Percentiles rank a stretch among this genome's conserved stretches.
These are phyloP conservation scores for Clitopilus passeckerianus DNA, from an alignment of 768 basidiomycete genomes.

Conservation along the genomic window DNA sequence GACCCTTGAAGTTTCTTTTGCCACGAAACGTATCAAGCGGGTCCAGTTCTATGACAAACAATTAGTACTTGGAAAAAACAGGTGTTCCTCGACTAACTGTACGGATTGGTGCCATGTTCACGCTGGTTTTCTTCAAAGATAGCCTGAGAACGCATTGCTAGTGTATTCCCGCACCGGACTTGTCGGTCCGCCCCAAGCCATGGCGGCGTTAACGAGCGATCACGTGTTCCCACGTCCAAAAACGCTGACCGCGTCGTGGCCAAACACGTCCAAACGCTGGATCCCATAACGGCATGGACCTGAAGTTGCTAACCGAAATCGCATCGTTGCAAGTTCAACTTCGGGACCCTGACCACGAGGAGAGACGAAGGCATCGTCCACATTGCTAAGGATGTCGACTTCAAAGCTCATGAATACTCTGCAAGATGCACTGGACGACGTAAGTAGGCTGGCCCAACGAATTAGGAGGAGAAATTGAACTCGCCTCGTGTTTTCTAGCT, in stretches of 20 bases:
- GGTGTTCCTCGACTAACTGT: conserved; percentile 35
- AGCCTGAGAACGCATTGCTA: conserved; percentile 1
- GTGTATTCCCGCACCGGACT: background rate
- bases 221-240: background rate
- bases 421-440: conserved; percentile 66
- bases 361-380: background rate
- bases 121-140: conserved; percentile 3
- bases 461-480: background rate
- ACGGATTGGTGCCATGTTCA: conserved; percentile 51
- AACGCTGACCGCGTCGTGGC: background rate
- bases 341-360: conserved; percentile 6
- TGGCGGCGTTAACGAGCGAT: background rate
- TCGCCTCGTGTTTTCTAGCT: conserved; percentile 36
- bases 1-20: conserved; percentile 65
- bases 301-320: background rate
- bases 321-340: conserved; percentile 8
- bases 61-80: background rate
- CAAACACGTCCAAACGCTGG: background rate
- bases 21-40: conserved; percentile 78
- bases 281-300: background rate
- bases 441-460: conserved; percentile 25
- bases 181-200: background rate
- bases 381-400: background rate
- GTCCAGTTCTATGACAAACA: conserved; percentile 55
- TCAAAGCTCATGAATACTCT: conserved; percentile 19